Percentiles rank a stretch among this genome's conserved stretches.
phyloP scores from a whole-genome alignment of 768 basidiomycete species.

The Dentipellis fragilis region DNA sequence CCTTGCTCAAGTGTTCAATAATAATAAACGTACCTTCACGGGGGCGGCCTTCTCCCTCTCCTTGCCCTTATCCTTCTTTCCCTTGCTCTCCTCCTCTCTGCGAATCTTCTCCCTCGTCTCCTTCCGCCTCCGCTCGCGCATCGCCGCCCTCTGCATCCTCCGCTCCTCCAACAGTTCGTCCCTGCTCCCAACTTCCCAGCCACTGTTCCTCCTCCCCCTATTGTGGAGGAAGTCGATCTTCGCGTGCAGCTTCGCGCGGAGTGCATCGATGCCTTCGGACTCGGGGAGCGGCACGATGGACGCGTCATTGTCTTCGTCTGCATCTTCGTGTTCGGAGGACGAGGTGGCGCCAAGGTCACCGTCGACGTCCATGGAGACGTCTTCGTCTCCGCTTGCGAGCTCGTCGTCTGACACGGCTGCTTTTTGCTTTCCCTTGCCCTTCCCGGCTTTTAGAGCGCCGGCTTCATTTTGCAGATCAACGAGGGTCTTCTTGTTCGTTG shows the following conservation, averaged over 20 bases:
- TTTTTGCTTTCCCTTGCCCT: constrained; percentile 41
- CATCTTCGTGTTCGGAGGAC: constrained; percentile 23
- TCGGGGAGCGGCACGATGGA: constrained; percentile 57
- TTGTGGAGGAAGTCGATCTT: constrained; percentile 63
- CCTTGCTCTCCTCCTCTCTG: constrained; percentile 49
- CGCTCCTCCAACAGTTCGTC: constrained; percentile 82
- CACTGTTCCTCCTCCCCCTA: constrained; percentile 19
- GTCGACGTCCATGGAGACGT: constrained; percentile 28
- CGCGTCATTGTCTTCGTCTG: constrained; percentile 14
- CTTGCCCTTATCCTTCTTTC: constrained; percentile 35
- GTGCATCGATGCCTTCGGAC: constrained; percentile 46
- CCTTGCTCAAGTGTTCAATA: constrained; percentile 1
- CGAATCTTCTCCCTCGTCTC: constrained; percentile 78
- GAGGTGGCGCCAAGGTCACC: constrained; percentile 17
- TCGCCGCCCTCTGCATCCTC: constrained; percentile 61
- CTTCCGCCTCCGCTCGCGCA: constrained; percentile 79
- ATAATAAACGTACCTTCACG: constrained; percentile 41
- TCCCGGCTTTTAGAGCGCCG: constrained; percentile 2
- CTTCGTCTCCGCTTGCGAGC: constrained; percentile 26
- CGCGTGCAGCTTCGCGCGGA: constrained; percentile 68
- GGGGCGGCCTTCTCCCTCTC: constrained; percentile 35
- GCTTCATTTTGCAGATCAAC: constrained; percentile 37
- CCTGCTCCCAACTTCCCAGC: constrained; percentile 45
- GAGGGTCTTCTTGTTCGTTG: constrained; percentile 74
- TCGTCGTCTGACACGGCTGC: constrained; percentile 23